Evolutionary conservation across 441 rosid genomes (phyloP), one percentile per base, ranked within the genome.

Genomic region (Adansonia madagascariensis): DNA sequence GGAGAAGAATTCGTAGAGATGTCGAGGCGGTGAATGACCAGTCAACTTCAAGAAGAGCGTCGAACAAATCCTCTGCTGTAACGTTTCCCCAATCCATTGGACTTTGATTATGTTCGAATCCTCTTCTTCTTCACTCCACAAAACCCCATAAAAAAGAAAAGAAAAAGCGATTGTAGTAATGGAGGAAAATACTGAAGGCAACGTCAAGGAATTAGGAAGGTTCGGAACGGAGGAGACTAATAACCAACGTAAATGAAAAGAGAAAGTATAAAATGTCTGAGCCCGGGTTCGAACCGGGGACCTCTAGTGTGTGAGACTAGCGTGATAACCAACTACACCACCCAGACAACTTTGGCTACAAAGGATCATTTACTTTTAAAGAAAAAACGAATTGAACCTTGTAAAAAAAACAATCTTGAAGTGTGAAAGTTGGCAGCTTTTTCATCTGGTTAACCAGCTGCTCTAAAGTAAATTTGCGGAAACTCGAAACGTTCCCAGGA

Each of bases 241-340:
- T 27, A 27, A 27, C 35, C 35, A 27, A 27, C 35, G 35, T 27
- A 27, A 27, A 27, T 39, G 43, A 39, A 39, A 39, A 39, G 6
- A 39, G 6, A 39, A 5, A 39, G 43, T 3, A 39, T 6, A 39
- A 39, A 27, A 6, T 60, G 87, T 83, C 79, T 82, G 81, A 78
- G 82, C 80, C 80, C 77, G 85, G 85, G 84, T 80, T 83, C 81
- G 82, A 83, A 85, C 87, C 85, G 84, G 84, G 85, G 85, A 75
- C 85, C 85, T 84, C 78, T 79, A 80, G 87, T 86, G 84, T 81
- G 86, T 82, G 67, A 78, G 69, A 56, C 74, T 79, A 74, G 61
- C 74, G 81, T 79, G 77, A 74, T 79, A 56, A 79, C 74, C 78
- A 65, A 74, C 75, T 47, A 55, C 80, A 78, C 79, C 74, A 76